Evolutionary conservation across 208 protist species (phyloP), one percentile per base, ranked within the genome.

Genomic region (Trypanosoma lewisi): DNA sequence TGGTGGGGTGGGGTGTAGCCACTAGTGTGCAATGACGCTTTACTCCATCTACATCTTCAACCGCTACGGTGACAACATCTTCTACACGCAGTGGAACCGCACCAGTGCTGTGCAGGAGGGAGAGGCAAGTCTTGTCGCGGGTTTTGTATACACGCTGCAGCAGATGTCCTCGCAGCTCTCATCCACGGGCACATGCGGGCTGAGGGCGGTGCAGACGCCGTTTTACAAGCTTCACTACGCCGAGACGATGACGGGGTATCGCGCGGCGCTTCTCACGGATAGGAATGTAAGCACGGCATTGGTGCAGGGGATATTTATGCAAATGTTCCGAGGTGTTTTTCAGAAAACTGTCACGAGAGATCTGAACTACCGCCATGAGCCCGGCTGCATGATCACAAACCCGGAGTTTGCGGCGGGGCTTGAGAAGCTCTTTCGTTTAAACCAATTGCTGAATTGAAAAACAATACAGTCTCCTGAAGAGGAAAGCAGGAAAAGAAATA

Each of bases 11-110:
- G n/a, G n/a, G n/a, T n/a, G n/a, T n/a, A n/a, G n/a, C n/a, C n/a
- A n/a, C n/a, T n/a, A n/a, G n/a, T n/a, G n/a, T n/a, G n/a, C n/a
- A n/a, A 95, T 93, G 86, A 83, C 78, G 39, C 70, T 95, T 28
- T 93, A 83, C 67, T 93, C 85, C 23, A 79, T 95, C 7, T 95
- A 91, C 60, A 74, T 95, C 11, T 95, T 92, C 59, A 95, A 95
- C 60, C 75, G 84, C 12, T 95, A 91, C 64, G 89, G 86, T 31
- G 89, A 93, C 54, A 88, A 80, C 41, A 93, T 95, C 30, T 95
- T 85, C 54, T 82, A 83, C 31, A 84, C 76, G 62, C 78, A 95
- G 57, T 95, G 89, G 86, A 85, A 88, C 36, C 78, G 87, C 1
- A 87, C 84, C 5, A 78, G 82, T 23, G 62, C 85, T 0, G 68